These are phyloP conservation scores for Hydnum rufescens DNA, from an alignment of 768 basidiomycete species.

Conservation along the genomic window DNA sequence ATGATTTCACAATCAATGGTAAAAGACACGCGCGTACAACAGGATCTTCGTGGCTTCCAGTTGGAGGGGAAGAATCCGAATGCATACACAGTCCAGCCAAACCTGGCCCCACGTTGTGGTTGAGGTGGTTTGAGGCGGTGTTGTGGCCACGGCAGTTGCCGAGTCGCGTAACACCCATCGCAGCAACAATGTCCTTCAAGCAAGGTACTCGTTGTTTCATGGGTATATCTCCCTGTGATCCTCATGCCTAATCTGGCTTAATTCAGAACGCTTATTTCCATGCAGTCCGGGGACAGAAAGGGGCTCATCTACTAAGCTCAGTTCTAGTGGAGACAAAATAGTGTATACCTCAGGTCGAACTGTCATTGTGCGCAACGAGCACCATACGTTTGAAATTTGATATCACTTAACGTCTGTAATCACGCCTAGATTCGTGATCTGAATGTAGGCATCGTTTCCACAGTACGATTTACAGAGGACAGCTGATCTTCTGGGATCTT, in stretches of 20 bases:
- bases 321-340: slow-evolving; percentile 56
- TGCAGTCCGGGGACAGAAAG: slow-evolving; percentile 49
- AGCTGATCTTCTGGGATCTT: neutral
- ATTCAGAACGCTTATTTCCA: slow-evolving; percentile 24
- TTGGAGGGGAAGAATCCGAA: too few species aligned
- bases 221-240: neutral
- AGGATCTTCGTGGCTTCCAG: too few species aligned
- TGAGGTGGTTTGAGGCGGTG: too few species aligned
- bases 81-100: too few species aligned
- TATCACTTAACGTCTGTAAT: neutral
- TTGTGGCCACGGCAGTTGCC: too few species aligned
- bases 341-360: slow-evolving; percentile 71
- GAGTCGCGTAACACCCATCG: too few species aligned
- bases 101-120: too few species aligned
- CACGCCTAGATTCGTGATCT: slow-evolving; percentile 54
- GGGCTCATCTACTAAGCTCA: slow-evolving; percentile 52
- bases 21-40: too few species aligned
- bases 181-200: slow-evolving; percentile 9
- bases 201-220: neutral
- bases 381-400: neutral
- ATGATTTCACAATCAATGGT: too few species aligned
- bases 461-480: slow-evolving; percentile 2
- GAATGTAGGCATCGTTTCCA: slow-evolving; percentile 29
- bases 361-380: slow-evolving; percentile 46
- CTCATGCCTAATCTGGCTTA: neutral